Evolutionary conservation across 805 yeast genomes (phyloP).

Genomic region (Teunomyces pallodes): DNA sequence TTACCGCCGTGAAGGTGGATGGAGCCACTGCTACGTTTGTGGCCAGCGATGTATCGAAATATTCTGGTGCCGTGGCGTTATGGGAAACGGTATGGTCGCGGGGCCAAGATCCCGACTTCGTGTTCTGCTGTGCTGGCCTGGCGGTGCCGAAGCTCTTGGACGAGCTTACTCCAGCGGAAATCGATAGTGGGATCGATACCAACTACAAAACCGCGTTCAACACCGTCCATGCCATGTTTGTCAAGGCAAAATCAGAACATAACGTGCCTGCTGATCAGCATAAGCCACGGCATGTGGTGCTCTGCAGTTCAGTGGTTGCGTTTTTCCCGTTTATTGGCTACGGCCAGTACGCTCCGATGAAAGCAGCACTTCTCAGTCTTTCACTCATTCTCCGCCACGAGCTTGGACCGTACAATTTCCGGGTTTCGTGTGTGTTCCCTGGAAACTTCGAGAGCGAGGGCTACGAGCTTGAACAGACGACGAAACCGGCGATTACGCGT

Average conservation of each 20-base stretch:
- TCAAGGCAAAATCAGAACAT: conserved; percentile 25
- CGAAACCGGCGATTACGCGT: conserved; percentile 83
- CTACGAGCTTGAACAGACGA: conserved; percentile 68
- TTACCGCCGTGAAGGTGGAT: conserved; percentile 28
- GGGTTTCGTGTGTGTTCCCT: conserved; percentile 75
- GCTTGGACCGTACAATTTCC: conserved; percentile 58
- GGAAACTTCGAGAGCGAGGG: conserved; percentile 94
- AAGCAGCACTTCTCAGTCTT: conserved; percentile 75
- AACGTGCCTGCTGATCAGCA: neutral
- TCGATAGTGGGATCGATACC: conserved; percentile 58
- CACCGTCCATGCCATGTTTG: conserved; percentile 63
- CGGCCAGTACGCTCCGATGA: conserved; percentile 84
- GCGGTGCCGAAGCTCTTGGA: conserved; percentile 75
- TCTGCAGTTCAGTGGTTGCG: conserved; percentile 72
- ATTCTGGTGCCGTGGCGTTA: conserved; percentile 46
- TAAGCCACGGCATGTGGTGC: conserved; percentile 56
- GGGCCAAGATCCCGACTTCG: conserved; percentile 59
- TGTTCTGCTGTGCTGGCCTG: conserved; percentile 86
- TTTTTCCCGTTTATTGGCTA: conserved; percentile 90
- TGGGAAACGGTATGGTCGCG: conserved; percentile 31
- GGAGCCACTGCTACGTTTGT: conserved; percentile 31
- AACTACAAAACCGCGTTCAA: conserved; percentile 76
- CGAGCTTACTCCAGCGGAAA: conserved; percentile 58
- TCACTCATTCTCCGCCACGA: conserved; percentile 84
- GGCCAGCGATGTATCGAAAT: conserved; percentile 64